A percentile compares a stretch with the other conserved stretches of the same genome.
phyloP scores from a whole-genome alignment of 2,329 filamentous ascomycete species.

The Colletotrichum echinochloae region DNA sequence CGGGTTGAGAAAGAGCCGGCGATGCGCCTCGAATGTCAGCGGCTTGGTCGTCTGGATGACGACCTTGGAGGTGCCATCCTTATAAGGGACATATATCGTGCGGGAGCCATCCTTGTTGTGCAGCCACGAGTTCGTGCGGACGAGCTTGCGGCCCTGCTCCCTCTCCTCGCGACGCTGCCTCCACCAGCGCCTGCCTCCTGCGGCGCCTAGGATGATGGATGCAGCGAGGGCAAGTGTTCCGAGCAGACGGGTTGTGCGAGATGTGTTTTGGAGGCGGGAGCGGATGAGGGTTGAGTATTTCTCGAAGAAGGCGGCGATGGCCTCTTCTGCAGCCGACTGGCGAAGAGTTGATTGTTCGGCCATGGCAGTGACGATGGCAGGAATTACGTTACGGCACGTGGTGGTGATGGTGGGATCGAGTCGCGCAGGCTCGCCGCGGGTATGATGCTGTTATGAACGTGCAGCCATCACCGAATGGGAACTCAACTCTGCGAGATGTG shows the following conservation, averaged over 20 bases:
- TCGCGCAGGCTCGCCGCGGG: conserved; percentile 35
- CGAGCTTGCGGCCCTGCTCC: conserved; percentile 83
- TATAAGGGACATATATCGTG: conserved; percentile 95
- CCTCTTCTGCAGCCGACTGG: conserved; percentile 72
- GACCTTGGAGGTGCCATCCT: conserved; percentile 88
- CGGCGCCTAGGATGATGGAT: conserved; percentile 82
- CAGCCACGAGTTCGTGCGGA: conserved; percentile 92
- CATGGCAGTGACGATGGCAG: conserved; percentile 70
- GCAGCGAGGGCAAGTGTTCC: conserved; percentile 81
- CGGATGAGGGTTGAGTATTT: conserved; percentile 68
- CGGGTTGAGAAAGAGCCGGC: conserved; percentile 91
- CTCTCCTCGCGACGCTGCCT: conserved; percentile 78
- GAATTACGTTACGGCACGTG: conserved; percentile 1
- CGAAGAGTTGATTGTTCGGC: conserved; percentile 83
- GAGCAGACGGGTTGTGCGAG: conserved; percentile 78
- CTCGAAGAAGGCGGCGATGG: conserved; percentile 72
- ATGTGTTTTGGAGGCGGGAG: conserved; percentile 70
- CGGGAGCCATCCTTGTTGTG: conserved; percentile 94
- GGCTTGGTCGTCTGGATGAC: conserved; percentile 90
- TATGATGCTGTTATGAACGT: conserved; percentile 29
- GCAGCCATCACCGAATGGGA: conserved; percentile 35
- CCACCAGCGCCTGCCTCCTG: conserved; percentile 85
- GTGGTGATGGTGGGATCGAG: conserved; percentile 22
- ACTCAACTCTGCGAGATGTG: background rate
- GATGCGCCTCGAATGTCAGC: conserved; percentile 95